phyloP scores from a whole-genome alignment of 1,139 yeast species.

The Yamadazyma jaroonii region DNA sequence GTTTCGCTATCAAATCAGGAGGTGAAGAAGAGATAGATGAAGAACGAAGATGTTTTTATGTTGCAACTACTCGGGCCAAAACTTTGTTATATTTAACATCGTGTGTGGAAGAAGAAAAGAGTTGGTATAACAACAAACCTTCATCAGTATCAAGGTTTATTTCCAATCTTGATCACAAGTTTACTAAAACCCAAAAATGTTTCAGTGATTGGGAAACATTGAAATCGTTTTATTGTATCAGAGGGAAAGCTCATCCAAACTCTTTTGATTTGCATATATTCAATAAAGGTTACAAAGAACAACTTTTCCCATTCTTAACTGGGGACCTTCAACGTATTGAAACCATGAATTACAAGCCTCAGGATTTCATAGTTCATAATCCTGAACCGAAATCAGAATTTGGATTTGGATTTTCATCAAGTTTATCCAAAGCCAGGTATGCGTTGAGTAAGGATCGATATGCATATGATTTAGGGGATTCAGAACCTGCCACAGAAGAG shows the following conservation, averaged over 20 bases:
- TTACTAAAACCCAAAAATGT: constrained; percentile 15
- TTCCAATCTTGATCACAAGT: constrained; percentile 9
- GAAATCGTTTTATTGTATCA: constrained; percentile 17
- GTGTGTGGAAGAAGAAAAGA: constrained; percentile 20
- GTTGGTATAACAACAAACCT: constrained; percentile 20
- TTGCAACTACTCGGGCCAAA: constrained; percentile 85
- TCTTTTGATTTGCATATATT: constrained; percentile 64
- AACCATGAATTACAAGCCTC: constrained; percentile 2
- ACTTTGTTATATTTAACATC: constrained; percentile 34
- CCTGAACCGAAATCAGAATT: neutral
- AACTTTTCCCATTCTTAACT: constrained; percentile 8
- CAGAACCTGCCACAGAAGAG: too few species aligned
- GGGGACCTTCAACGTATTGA: constrained; percentile 2
- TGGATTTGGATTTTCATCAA: constrained; percentile 4
- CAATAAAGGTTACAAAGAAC: constrained; percentile 40
- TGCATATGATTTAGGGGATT: too few species aligned
- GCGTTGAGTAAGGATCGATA: neutral
- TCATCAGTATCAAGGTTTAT: constrained; percentile 34
- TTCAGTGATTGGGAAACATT: constrained; percentile 17
- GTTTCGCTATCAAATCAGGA: constrained; percentile 33
- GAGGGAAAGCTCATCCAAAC: constrained; percentile 11
- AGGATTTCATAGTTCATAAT: neutral
- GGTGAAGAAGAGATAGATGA: constrained; percentile 51
- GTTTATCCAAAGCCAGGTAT: constrained; percentile 2
- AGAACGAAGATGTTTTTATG: constrained; percentile 82